Conservation (phyloP, 1,284 basidiomycete genomes). For the Trichosporon sp. region DNA sequence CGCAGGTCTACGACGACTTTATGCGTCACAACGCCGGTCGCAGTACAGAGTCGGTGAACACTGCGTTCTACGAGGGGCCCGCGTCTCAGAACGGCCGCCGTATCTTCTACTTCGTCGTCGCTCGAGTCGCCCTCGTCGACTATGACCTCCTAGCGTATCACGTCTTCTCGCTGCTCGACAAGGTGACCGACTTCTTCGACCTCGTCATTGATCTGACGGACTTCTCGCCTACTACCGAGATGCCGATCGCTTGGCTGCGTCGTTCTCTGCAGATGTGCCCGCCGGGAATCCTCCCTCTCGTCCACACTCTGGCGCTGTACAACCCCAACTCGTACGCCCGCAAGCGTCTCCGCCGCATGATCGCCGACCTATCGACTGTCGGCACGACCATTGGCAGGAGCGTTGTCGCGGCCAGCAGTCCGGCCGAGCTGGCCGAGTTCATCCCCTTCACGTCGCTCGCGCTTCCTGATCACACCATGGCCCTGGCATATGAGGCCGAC, state of each 20-base stretch:
- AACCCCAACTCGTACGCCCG: slow-evolving; percentile 72
- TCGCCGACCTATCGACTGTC: slow-evolving; percentile 60
- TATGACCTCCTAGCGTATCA: slow-evolving; percentile 78
- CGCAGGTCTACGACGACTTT: slow-evolving; percentile 52
- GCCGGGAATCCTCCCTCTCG: slow-evolving; percentile 28
- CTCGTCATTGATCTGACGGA: slow-evolving; percentile 76
- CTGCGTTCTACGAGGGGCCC: slow-evolving; percentile 63
- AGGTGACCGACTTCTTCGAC: slow-evolving; percentile 55
- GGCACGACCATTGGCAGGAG: slow-evolving; percentile 57
- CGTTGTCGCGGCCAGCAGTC: slow-evolving; percentile 52
- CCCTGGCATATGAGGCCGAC: slow-evolving; percentile 38
- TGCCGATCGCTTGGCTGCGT: slow-evolving; percentile 75
- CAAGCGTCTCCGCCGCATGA: slow-evolving; percentile 60
- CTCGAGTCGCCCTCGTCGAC: slow-evolving; percentile 77
- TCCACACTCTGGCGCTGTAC: slow-evolving; percentile 59
- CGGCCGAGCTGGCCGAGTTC: slow-evolving; percentile 64
- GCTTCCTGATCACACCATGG: slow-evolving; percentile 41
- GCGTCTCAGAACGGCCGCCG: slow-evolving; percentile 48
- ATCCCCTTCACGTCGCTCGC: slow-evolving; percentile 56
- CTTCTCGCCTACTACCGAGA: slow-evolving; percentile 67
- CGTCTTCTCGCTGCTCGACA: slow-evolving; percentile 62
- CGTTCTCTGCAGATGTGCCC: slow-evolving; percentile 73
- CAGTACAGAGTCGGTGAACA: slow-evolving; percentile 58
- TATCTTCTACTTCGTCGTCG: slow-evolving; percentile 52
- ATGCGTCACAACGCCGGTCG: slow-evolving; percentile 64